Conservation (phyloP, 305 asterid species). For the Fraxinus paxiana region DNA sequence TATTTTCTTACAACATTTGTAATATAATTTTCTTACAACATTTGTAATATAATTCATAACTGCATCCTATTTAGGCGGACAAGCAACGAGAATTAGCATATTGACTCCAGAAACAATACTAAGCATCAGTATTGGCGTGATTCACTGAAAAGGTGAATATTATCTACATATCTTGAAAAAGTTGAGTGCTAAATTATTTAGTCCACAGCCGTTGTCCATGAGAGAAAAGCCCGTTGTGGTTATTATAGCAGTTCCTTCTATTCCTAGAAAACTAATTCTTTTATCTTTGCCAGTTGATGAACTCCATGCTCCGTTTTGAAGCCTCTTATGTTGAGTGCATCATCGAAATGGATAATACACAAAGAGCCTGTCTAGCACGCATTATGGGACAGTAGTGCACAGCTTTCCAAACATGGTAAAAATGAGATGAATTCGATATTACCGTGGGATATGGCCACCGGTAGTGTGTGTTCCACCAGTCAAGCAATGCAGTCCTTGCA, state of each 20-base stretch:
- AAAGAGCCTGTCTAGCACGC: not conserved
- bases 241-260: not conserved
- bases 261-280: not conserved
- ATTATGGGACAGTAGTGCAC: not conserved
- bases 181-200: not conserved
- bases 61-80: not conserved
- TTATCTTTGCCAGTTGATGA: not conserved
- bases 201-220: not conserved
- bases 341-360: not conserved
- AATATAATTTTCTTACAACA: not conserved
- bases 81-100: not conserved
- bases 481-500: slow-evolving; percentile 44
- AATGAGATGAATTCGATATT: slow-evolving; percentile 2
- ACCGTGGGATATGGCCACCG: slow-evolving; percentile 83
- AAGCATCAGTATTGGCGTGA: not conserved
- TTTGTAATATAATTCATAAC: not conserved
- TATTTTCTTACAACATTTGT: not conserved
- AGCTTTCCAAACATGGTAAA: not conserved
- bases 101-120: not conserved
- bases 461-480: slow-evolving; percentile 65
- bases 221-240: not conserved
- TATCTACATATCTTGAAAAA: not conserved
- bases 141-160: not conserved
- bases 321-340: not conserved
- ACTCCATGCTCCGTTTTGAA: not conserved